phyloP scores from a whole-genome alignment of 371 early-diverging fungal genomes.

The Apophysomyces trapeziformis region DNA sequence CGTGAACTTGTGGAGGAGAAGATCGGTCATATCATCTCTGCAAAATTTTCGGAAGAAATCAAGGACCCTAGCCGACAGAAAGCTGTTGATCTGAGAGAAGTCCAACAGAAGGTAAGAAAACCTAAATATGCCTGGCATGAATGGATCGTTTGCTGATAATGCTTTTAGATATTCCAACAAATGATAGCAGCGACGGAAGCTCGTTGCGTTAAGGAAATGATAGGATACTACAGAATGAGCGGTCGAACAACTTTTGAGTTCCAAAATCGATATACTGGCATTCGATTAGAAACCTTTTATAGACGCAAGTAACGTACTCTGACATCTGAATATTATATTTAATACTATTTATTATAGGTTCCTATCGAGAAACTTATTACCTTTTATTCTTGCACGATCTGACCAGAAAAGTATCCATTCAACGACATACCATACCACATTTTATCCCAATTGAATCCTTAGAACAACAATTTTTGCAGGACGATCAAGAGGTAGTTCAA shows the following conservation, averaged over 20 bases:
- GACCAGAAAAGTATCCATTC: conserved; percentile 15
- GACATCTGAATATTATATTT: not conserved
- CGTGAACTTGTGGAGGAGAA: conserved; percentile 39
- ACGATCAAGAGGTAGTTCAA: conserved; percentile 30
- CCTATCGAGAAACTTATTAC: conserved; percentile 44
- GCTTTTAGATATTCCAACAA: conserved; percentile 31
- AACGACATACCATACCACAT: conserved; percentile 41
- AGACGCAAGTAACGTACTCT: conserved; percentile 12
- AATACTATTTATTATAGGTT: conserved; percentile 5
- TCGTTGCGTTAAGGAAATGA: conserved; percentile 36
- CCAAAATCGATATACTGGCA: conserved; percentile 25
- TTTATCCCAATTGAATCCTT: conserved; percentile 37
- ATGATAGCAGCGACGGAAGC: conserved; percentile 28
- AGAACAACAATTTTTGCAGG: conserved; percentile 24
- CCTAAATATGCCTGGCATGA: not conserved
- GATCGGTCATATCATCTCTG: conserved; percentile 28
- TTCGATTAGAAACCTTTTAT: conserved; percentile 54
- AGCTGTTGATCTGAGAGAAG: conserved; percentile 24
- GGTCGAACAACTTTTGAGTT: conserved; percentile 38
- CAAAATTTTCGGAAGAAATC: conserved; percentile 28
- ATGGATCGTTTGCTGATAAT: not conserved
- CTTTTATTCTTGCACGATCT: conserved; percentile 25
- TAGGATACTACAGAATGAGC: conserved; percentile 41
- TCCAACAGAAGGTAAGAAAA: conserved; percentile 31
- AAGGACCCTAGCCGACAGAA: conserved; percentile 34